A percentile compares a stretch with the other conserved stretches of the same genome.
Evolutionary conservation across 1,284 basidiomycete genomes (phyloP).

Genomic region (Papiliotrema nemorosa): DNA sequence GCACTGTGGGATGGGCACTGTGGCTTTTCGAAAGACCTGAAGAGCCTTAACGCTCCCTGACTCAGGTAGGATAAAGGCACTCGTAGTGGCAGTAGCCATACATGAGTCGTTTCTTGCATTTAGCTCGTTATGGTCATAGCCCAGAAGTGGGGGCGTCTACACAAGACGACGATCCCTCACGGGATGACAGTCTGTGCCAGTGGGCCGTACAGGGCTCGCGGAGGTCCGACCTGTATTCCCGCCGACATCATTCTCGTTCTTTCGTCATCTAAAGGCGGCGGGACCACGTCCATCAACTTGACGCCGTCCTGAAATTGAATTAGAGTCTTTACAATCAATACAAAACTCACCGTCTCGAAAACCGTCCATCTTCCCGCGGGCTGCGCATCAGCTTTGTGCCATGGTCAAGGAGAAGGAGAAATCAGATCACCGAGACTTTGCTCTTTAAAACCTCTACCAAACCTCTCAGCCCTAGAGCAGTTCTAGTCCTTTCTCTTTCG

Average conservation of each 20-base stretch:
- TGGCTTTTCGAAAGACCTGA: not conserved
- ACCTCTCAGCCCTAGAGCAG: slow-evolving; percentile 29
- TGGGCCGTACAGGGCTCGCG: slow-evolving; percentile 27
- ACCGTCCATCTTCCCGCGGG: slow-evolving; percentile 39
- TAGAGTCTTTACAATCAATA: slow-evolving; percentile 1
- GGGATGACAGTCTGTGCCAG: slow-evolving; percentile 32
- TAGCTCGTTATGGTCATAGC: not conserved
- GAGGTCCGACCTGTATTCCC: slow-evolving; percentile 23
- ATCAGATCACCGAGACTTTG: slow-evolving; percentile 29
- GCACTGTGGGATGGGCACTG: not conserved
- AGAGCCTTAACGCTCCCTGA: too few relatives aligned
- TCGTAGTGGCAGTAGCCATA: too few relatives aligned
- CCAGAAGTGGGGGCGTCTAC: too few relatives aligned
- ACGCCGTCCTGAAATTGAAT: slow-evolving; percentile 37
- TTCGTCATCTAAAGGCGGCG: slow-evolving; percentile 33
- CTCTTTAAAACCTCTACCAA: slow-evolving; percentile 47
- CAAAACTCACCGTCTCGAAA: slow-evolving; percentile 41
- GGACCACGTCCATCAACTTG: slow-evolving; percentile 28
- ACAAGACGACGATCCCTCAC: too few relatives aligned
- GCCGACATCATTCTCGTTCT: slow-evolving; percentile 26
- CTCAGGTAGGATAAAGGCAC: too few relatives aligned
- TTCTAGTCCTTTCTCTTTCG: slow-evolving; percentile 33
- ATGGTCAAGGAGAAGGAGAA: too few relatives aligned
- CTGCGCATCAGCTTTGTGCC: slow-evolving; percentile 12
- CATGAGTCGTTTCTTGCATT: not conserved